A percentile compares a stretch with the other conserved stretches of the same genome.
Conservation (phyloP, 192 early-diverging fungal genomes). For the Coemansia sp. region DNA sequence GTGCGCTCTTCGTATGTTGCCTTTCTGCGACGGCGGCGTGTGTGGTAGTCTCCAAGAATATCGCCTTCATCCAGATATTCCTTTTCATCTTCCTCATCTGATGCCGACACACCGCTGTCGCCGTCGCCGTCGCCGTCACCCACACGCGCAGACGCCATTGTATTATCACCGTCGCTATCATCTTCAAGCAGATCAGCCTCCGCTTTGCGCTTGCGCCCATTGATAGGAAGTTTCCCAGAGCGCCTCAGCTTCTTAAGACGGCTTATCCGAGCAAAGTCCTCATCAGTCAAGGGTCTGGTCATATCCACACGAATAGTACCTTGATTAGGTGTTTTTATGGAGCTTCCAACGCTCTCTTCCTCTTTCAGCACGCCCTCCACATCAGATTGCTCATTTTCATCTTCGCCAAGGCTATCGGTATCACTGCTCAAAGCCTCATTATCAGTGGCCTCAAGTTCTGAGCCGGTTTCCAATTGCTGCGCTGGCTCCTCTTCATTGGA, state of each 20-base stretch:
- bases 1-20: constrained; percentile 90
- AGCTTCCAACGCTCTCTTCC: constrained; percentile 30
- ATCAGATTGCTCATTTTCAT: constrained; percentile 49
- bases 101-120: constrained; percentile 11
- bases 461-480: constrained; percentile 25
- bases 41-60: constrained; percentile 56
- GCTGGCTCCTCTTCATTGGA: constrained; percentile 1
- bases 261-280: constrained; percentile 85
- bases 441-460: constrained; percentile 42
- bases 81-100: constrained; percentile 28
- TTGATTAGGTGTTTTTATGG: neutral
- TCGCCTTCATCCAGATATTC: constrained; percentile 45
- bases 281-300: constrained; percentile 60
- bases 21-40: constrained; percentile 60
- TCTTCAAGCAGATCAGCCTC: neutral
- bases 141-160: neutral
- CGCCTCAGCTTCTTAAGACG: constrained; percentile 71
- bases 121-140: constrained; percentile 8
- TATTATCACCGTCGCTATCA: constrained; percentile 3
- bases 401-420: constrained; percentile 21
- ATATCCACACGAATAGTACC: constrained; percentile 68
- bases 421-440: constrained; percentile 23
- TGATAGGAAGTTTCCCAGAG: constrained; percentile 46
- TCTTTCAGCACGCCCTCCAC: constrained; percentile 51
- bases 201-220: constrained; percentile 16